Percentiles rank a stretch among this genome's conserved stretches.
phyloP scores from a whole-genome alignment of 2,329 filamentous ascomycete genomes.

The Aspergillus tamarii region DNA sequence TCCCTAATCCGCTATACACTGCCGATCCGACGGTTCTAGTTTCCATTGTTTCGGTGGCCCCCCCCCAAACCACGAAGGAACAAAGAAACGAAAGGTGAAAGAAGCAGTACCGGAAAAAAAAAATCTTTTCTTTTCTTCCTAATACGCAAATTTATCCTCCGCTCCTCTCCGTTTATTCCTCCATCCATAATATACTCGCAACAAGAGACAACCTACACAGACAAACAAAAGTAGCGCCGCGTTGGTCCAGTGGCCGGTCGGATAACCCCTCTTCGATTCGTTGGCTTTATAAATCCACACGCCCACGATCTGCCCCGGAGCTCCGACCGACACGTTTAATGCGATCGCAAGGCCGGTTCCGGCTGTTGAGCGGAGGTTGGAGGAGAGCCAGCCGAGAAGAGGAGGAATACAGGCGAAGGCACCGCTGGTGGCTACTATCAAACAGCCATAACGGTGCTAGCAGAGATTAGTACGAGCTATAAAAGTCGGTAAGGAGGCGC shows the following conservation, averaged over 20 bases:
- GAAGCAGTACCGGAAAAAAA: neutral
- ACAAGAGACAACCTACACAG: slow-evolving; percentile 55
- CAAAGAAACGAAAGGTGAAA: neutral
- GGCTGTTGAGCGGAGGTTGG: slow-evolving; percentile 67
- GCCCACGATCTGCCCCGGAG: slow-evolving; percentile 70
- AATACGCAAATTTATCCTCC: slow-evolving; percentile 33
- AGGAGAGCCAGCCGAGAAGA: slow-evolving; percentile 70
- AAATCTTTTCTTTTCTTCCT: neutral
- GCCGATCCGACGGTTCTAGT: neutral
- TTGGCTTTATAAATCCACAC: slow-evolving; percentile 73
- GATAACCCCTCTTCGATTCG: slow-evolving; percentile 64
- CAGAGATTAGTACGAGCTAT: neutral
- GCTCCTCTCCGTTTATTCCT: slow-evolving; percentile 39
- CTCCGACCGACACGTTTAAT: slow-evolving; percentile 69
- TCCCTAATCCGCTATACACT: slow-evolving; percentile 5
- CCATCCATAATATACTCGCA: slow-evolving; percentile 61
- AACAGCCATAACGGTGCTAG: slow-evolving; percentile 65
- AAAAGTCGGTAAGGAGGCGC: neutral
- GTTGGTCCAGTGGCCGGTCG: slow-evolving; percentile 71
- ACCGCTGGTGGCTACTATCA: slow-evolving; percentile 69
- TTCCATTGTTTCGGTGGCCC: neutral
- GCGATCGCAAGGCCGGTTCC: slow-evolving; percentile 71
- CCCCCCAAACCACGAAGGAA: neutral
- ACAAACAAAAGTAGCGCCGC: slow-evolving; percentile 64
- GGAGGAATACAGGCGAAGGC: slow-evolving; percentile 71